Conservation (phyloP, 257 asterid genomes). For the Fraxinus anomala region DNA sequence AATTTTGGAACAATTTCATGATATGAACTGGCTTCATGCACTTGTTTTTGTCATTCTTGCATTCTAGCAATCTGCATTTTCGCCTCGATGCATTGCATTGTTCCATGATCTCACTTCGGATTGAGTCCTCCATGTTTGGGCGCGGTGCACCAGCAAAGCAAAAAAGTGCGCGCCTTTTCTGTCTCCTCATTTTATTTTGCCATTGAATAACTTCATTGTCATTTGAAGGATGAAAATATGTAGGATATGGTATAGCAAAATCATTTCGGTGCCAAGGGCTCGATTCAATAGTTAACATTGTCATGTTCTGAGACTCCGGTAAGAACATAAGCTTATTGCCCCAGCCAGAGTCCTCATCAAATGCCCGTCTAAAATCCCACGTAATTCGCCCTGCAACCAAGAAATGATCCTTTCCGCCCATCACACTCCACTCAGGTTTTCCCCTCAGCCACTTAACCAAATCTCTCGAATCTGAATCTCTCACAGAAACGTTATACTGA, state of each 20-base stretch:
- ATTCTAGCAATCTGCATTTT: slow-evolving; percentile 20
- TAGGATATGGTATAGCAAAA: slow-evolving; percentile 30
- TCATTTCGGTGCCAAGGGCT: slow-evolving; percentile 16
- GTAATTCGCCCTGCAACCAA: slow-evolving; percentile 9
- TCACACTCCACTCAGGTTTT: slow-evolving; percentile 17
- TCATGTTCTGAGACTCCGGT: slow-evolving; percentile 23
- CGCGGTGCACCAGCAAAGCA: slow-evolving; percentile 21
- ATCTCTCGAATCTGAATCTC: slow-evolving; percentile 14
- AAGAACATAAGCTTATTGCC: slow-evolving; percentile 26
- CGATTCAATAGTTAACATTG: slow-evolving; percentile 30
- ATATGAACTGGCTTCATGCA: slow-evolving; percentile 22
- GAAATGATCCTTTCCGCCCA: slow-evolving; percentile 25
- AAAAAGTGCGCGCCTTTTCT: slow-evolving; percentile 16
- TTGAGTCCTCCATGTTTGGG: slow-evolving; percentile 11
- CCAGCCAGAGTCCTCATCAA: slow-evolving; percentile 23
- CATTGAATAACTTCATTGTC: slow-evolving; percentile 8
- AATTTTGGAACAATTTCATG: slow-evolving; percentile 21
- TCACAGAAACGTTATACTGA: neutral
- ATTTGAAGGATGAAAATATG: slow-evolving; percentile 26
- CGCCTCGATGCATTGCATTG: slow-evolving; percentile 18
- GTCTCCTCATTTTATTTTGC: slow-evolving; percentile 12
- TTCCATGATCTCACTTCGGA: slow-evolving; percentile 20
- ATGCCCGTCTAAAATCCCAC: slow-evolving; percentile 28
- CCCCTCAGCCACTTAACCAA: slow-evolving; percentile 22
- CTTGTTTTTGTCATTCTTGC: neutral